Evolutionary conservation across 371 early-diverging fungal species (phyloP).

Genomic region (Entomophthora muscae): DNA sequence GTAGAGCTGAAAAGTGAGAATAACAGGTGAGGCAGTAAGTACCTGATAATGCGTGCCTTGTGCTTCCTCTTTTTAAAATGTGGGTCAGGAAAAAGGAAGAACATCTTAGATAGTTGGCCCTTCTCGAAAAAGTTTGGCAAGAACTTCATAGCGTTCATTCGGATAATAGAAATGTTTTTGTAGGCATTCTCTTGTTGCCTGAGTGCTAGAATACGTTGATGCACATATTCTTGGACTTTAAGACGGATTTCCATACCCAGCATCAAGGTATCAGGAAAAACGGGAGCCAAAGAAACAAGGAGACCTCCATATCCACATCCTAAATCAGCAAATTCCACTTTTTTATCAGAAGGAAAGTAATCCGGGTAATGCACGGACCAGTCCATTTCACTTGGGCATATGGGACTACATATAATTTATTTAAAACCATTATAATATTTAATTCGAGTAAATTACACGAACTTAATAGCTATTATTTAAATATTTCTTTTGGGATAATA

Average conservation of each 20-base stretch:
- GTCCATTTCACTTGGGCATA: slow-evolving; percentile 65
- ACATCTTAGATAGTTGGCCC: slow-evolving; percentile 90
- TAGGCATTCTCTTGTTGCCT: slow-evolving; percentile 75
- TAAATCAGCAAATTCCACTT: slow-evolving; percentile 95
- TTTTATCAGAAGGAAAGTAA: slow-evolving; percentile 24
- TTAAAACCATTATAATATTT: too few species aligned
- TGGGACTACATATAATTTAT: slow-evolving; percentile 43
- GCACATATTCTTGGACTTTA: slow-evolving; percentile 91
- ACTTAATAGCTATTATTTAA: slow-evolving; percentile 24
- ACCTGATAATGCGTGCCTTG: slow-evolving; percentile 95
- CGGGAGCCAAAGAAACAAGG: slow-evolving; percentile 69
- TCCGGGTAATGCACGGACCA: slow-evolving; percentile 79
- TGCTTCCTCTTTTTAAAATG: slow-evolving; percentile 99
- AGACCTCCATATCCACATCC: slow-evolving; percentile 99
- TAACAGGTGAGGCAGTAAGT: slow-evolving; percentile 11
- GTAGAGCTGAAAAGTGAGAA: slow-evolving; percentile 24
- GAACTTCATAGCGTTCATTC: slow-evolving; percentile 99
- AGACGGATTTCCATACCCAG: slow-evolving; percentile 97
- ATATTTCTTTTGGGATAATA: too few species aligned
- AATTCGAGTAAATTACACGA: background rate
- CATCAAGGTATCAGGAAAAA: slow-evolving; percentile 80
- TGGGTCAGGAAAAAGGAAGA: slow-evolving; percentile 98
- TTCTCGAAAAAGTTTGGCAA: slow-evolving; percentile 94
- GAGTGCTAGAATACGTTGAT: slow-evolving; percentile 72
- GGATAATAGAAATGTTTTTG: slow-evolving; percentile 86